A percentile compares a stretch with the other conserved stretches of the same genome.
Evolutionary conservation across 1,284 basidiomycete genomes (phyloP).

Genomic region (Ganoderma lucidum): DNA sequence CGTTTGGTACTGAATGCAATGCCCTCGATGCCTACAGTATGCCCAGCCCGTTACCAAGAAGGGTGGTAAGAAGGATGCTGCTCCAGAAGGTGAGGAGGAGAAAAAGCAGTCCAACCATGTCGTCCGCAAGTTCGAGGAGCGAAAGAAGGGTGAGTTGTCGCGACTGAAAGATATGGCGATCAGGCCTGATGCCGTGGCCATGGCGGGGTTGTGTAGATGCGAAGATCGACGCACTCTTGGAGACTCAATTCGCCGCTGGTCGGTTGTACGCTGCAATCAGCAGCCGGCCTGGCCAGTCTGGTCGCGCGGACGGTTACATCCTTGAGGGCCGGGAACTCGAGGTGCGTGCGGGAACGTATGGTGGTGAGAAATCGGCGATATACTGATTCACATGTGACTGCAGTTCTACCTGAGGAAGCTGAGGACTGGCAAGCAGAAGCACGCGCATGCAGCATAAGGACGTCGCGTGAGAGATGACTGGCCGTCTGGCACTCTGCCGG

Average conservation of each 20-base stretch:
- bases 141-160: conserved; percentile 78
- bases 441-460: conserved; percentile 65
- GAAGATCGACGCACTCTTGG: conserved; percentile 90
- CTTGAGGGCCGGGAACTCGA: conserved; percentile 97
- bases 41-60: conserved; percentile 91
- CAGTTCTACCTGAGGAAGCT: conserved; percentile 95
- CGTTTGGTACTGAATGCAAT: neutral
- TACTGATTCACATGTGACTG: conserved; percentile 22
- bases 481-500: conserved; percentile 29
- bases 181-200: conserved; percentile 20
- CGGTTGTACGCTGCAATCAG: conserved; percentile 90
- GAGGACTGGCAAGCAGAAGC: conserved; percentile 93
- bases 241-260: conserved; percentile 87
- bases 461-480: conserved; percentile 13
- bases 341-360: conserved; percentile 53
- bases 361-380: conserved; percentile 9
- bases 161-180: conserved; percentile 22
- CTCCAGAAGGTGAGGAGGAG: conserved; percentile 57
- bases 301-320: conserved; percentile 94
- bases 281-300: conserved; percentile 93
- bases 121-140: conserved; percentile 85
- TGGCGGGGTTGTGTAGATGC: conserved; percentile 61
- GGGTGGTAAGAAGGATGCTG: conserved; percentile 69
- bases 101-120: conserved; percentile 91
- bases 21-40: conserved; percentile 63